Conservation (phyloP, 2,329 filamentous ascomycete species). For the Falciphora oryzae region DNA sequence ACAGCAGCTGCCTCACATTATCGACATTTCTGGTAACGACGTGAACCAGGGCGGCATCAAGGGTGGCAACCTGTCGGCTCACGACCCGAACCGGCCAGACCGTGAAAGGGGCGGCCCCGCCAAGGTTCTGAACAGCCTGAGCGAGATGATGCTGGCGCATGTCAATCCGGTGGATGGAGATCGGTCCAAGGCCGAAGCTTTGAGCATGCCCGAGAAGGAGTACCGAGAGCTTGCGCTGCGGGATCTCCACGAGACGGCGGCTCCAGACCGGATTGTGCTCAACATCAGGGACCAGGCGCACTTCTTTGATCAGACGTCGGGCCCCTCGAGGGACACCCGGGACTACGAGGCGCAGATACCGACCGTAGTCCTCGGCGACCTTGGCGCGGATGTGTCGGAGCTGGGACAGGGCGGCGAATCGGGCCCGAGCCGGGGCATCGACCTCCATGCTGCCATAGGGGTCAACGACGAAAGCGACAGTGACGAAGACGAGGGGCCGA, state of each 20-base stretch:
- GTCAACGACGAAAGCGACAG: slow-evolving; percentile 66
- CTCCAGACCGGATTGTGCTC: slow-evolving; percentile 73
- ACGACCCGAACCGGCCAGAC: slow-evolving; percentile 62
- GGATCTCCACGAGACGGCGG: slow-evolving; percentile 69
- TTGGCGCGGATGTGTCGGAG: slow-evolving; percentile 56
- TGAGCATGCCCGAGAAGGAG: slow-evolving; percentile 59
- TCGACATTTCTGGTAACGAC: slow-evolving; percentile 91
- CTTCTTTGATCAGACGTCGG: slow-evolving; percentile 59
- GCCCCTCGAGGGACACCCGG: slow-evolving; percentile 36
- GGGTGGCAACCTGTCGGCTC: slow-evolving; percentile 59
- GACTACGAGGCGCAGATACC: slow-evolving; percentile 67
- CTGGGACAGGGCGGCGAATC: slow-evolving; percentile 37
- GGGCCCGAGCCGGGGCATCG: slow-evolving; percentile 34
- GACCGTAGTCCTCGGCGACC: slow-evolving; percentile 55
- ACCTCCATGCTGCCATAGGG: slow-evolving; percentile 60
- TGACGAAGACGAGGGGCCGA: slow-evolving; percentile 49
- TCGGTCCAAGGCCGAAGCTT: not conserved
- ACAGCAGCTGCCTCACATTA: slow-evolving; percentile 75
- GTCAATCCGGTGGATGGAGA: slow-evolving; percentile 66
- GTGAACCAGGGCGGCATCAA: slow-evolving; percentile 83
- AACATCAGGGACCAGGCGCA: slow-evolving; percentile 83
- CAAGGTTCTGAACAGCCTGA: slow-evolving; percentile 80
- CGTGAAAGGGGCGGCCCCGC: slow-evolving; percentile 80
- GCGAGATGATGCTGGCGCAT: slow-evolving; percentile 87
- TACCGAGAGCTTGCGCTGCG: slow-evolving; percentile 71